These are phyloP conservation scores for Podila clonocystis DNA, from an alignment of 192 early-diverging fungal genomes.

Conservation along the genomic window DNA sequence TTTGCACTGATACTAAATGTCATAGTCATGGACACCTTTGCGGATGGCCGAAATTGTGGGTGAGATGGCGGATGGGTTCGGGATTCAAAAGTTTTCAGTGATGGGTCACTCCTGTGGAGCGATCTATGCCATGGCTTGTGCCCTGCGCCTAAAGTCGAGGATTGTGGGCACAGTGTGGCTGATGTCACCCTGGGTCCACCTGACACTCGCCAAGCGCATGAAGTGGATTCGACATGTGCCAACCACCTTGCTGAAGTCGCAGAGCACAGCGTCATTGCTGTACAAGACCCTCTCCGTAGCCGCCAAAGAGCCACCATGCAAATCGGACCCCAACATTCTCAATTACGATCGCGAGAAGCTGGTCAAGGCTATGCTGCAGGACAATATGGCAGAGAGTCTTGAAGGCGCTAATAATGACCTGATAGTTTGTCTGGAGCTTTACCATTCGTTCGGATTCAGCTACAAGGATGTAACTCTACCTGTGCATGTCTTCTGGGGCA, in stretches of 20 bases:
- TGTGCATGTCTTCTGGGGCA: conserved; percentile 57
- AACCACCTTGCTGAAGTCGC: conserved; percentile 46
- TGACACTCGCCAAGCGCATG: conserved; percentile 53
- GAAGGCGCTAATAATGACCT: conserved; percentile 56
- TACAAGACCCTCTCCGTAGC: conserved; percentile 48
- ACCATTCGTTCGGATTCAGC: conserved; percentile 53
- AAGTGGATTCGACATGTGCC: conserved; percentile 56
- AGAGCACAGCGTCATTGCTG: conserved; percentile 27
- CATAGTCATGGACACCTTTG: conserved; percentile 24
- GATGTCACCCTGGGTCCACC: conserved; percentile 54
- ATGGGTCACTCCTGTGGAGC: conserved; percentile 58
- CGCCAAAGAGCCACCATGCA: conserved; percentile 43
- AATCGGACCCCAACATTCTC: conserved; percentile 44
- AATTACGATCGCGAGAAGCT: conserved; percentile 52
- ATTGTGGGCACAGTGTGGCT: conserved; percentile 55
- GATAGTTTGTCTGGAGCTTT: conserved; percentile 52
- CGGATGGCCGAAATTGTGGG: conserved; percentile 53
- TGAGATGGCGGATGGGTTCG: conserved; percentile 52
- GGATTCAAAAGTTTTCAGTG: conserved; percentile 53
- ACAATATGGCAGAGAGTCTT: conserved; percentile 50
- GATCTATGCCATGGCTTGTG: conserved; percentile 56
- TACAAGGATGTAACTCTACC: conserved; percentile 54
- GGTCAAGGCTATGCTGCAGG: conserved; percentile 51
- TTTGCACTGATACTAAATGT: not conserved
- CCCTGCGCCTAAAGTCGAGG: conserved; percentile 39